A percentile compares a stretch with the other conserved stretches of the same genome.
Evolutionary conservation across 768 basidiomycete species (phyloP).

Genomic region (Termitomyces sp.): DNA sequence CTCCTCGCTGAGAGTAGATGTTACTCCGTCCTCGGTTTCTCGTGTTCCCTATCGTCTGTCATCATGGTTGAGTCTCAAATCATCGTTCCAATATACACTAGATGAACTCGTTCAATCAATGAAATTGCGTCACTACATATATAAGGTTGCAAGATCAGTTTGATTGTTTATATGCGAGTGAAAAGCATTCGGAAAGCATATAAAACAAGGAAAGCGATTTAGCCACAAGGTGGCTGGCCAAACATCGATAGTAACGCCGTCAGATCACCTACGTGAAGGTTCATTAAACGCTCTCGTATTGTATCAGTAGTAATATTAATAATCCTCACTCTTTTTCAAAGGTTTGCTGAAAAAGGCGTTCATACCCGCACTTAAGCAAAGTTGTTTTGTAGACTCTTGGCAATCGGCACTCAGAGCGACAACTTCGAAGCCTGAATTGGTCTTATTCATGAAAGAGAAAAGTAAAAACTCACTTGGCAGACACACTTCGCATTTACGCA

Average conservation of each 20-base stretch:
- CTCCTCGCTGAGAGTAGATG: slow-evolving; percentile 5
- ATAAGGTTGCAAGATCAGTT: neutral
- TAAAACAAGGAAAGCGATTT: neutral
- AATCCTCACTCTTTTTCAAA: slow-evolving; percentile 44
- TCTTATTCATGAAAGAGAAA: neutral
- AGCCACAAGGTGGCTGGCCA: slow-evolving; percentile 21
- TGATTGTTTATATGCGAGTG: neutral
- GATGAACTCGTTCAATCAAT: neutral
- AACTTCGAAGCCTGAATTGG: slow-evolving; percentile 32
- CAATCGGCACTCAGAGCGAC: slow-evolving; percentile 73
- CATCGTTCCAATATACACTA: slow-evolving; percentile 1
- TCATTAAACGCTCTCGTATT: neutral
- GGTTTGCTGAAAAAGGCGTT: slow-evolving; percentile 74
- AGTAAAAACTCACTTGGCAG: slow-evolving; percentile 46
- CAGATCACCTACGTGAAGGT: slow-evolving; percentile 40
- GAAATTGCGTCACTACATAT: neutral
- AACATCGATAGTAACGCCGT: slow-evolving; percentile 50
- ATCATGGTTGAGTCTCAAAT: neutral
- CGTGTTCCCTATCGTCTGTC: neutral
- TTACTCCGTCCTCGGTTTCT: neutral
- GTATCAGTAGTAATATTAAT: too few species aligned
- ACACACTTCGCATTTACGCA: slow-evolving; percentile 40
- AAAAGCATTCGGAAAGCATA: neutral
- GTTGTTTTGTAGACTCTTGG: slow-evolving; percentile 69
- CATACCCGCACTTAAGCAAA: slow-evolving; percentile 78